phyloP scores from a whole-genome alignment of 495 filamentous ascomycete genomes.

The Jackrogersella multiformis region DNA sequence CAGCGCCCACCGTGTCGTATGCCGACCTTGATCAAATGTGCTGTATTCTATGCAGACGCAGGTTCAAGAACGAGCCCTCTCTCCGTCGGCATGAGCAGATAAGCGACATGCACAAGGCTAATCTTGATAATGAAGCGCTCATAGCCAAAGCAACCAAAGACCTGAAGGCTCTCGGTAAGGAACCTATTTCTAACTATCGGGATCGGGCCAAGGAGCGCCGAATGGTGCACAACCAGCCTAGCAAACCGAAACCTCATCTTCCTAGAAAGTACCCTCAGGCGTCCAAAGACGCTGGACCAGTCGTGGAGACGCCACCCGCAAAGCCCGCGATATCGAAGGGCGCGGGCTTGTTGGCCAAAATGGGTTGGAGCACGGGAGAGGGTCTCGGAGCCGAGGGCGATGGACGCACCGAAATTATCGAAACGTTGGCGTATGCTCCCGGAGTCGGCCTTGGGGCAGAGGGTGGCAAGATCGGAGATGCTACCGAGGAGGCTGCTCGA shows the following conservation, averaged over 20 bases:
- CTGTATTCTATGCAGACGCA: slow-evolving; percentile 79
- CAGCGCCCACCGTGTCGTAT: slow-evolving; percentile 61
- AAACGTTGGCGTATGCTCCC: slow-evolving; percentile 79
- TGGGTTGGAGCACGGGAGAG: slow-evolving; percentile 85
- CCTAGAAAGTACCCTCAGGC: slow-evolving; percentile 48
- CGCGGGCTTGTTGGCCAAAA: slow-evolving; percentile 83
- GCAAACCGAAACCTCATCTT: slow-evolving; percentile 58
- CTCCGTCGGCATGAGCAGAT: slow-evolving; percentile 80
- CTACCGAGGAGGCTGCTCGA: slow-evolving; percentile 77
- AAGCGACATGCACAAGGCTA: slow-evolving; percentile 76
- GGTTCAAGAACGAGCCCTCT: slow-evolving; percentile 74
- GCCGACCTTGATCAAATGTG: slow-evolving; percentile 74
- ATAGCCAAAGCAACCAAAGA: slow-evolving; percentile 68
- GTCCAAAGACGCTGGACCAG: slow-evolving; percentile 40
- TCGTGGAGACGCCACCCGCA: slow-evolving; percentile 26
- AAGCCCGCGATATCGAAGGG: slow-evolving; percentile 75
- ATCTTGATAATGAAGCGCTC: slow-evolving; percentile 69
- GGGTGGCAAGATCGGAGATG: slow-evolving; percentile 85
- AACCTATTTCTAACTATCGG: slow-evolving; percentile 68
- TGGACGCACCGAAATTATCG: slow-evolving; percentile 79
- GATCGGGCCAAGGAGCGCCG: slow-evolving; percentile 86
- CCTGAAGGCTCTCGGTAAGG: slow-evolving; percentile 51
- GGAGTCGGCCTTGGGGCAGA: slow-evolving; percentile 89
- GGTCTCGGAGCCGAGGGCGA: slow-evolving; percentile 84
- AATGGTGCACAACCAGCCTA: slow-evolving; percentile 75